Conservation (phyloP, 2,329 filamentous ascomycete genomes). For the Ceratocystis cubensis region DNA sequence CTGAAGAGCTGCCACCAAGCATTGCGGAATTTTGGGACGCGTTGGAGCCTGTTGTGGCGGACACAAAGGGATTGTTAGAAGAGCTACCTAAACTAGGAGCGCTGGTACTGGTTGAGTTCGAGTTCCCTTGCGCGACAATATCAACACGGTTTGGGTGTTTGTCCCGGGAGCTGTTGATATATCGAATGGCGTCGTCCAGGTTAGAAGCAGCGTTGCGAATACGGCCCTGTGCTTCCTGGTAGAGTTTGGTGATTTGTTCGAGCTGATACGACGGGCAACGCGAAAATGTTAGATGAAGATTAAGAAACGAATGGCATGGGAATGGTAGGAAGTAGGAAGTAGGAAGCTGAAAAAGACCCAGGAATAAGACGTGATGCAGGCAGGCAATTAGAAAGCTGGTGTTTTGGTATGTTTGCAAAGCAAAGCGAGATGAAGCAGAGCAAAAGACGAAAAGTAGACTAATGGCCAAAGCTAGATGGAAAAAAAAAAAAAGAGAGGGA, state of each 20-base stretch:
- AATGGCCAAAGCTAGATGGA: not conserved
- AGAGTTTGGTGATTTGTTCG: slow-evolving; percentile 47
- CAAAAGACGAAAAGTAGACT: not conserved
- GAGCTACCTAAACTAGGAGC: slow-evolving; percentile 28
- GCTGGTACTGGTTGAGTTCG: slow-evolving; percentile 32
- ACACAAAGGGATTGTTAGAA: slow-evolving; percentile 34
- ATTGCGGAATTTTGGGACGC: slow-evolving; percentile 18
- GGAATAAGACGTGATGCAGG: too few species aligned
- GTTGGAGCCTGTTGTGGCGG: slow-evolving; percentile 13
- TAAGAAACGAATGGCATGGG: not conserved
- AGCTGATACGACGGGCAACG: slow-evolving; percentile 33
- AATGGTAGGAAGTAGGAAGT: not conserved
- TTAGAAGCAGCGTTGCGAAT: slow-evolving; percentile 59
- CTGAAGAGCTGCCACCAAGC: slow-evolving; percentile 22
- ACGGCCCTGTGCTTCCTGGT: slow-evolving; percentile 54
- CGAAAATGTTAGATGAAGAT: slow-evolving; percentile 21
- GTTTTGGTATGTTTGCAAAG: not conserved
- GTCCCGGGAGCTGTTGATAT: slow-evolving; percentile 51
- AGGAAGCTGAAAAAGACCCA: not conserved
- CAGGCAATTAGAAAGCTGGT: not conserved
- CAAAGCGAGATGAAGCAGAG: not conserved
- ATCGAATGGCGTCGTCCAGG: slow-evolving; percentile 58
- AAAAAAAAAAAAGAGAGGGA: not conserved
- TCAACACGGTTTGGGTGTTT: slow-evolving; percentile 66
- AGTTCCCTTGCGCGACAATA: slow-evolving; percentile 38